A percentile compares a stretch with the other conserved stretches of the same genome.
phyloP scores from a whole-genome alignment of 2,329 filamentous ascomycete genomes.

The Rachicladosporium sp. region DNA sequence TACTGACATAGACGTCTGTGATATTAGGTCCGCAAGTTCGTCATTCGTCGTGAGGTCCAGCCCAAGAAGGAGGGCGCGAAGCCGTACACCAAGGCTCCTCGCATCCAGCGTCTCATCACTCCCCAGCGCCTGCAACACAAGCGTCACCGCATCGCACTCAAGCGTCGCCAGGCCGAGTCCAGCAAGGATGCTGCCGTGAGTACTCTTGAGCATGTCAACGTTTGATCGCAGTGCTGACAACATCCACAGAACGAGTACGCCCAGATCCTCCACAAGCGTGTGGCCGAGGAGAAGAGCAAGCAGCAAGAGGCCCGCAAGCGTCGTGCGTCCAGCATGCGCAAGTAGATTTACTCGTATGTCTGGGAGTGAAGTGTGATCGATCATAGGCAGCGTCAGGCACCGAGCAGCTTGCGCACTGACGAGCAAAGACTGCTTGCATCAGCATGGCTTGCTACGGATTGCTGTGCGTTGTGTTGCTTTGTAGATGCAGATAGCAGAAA shows the following conservation, averaged over 20 bases:
- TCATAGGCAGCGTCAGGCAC: too few relatives aligned
- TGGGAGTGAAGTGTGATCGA: too few relatives aligned
- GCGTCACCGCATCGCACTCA: conserved; percentile 94
- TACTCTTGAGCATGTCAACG: too few relatives aligned
- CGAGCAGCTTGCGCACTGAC: too few relatives aligned
- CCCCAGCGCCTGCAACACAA: conserved; percentile 99
- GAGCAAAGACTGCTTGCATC: too few relatives aligned
- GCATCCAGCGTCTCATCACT: conserved; percentile 99
- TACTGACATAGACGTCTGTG: conserved; percentile 16
- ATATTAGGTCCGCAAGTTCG: conserved; percentile 90
- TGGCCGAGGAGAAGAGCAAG: conserved; percentile 87
- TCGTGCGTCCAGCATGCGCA: conserved; percentile 88
- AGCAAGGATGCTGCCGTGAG: conserved; percentile 98
- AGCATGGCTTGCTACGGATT: too few relatives aligned
- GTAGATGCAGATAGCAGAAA: too few relatives aligned
- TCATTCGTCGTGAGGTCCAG: conserved; percentile 96
- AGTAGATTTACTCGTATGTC: conserved; percentile 36
- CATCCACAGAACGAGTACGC: conserved; percentile 78
- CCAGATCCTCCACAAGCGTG: conserved; percentile 90
- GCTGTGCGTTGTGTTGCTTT: too few relatives aligned
- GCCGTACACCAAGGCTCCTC: conserved; percentile 99
- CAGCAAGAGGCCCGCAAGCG: conserved; percentile 94
- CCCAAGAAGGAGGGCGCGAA: conserved; percentile 96
- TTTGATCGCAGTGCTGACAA: too few relatives aligned
- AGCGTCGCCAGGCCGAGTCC: conserved; percentile 94